Base-by-base conservation (phyloP, 805 yeast species). In the Zygosaccharomyces lentus region DNA sequence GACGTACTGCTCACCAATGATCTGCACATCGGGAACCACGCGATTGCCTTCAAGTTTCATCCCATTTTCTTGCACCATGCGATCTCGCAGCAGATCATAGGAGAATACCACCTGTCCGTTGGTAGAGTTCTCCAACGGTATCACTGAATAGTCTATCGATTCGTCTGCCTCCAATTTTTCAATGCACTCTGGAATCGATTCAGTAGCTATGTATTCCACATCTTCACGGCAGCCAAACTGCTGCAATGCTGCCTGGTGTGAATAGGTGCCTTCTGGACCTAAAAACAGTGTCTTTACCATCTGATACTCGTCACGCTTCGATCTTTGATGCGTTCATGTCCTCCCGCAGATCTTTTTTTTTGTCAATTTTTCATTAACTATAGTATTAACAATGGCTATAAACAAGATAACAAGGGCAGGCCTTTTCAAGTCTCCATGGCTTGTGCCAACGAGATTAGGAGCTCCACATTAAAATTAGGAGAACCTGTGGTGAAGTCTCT, bases 51-150 rank as follows among this genome's bases (percentile, higher is more conserved):
- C 31, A n/a, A 17, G 42, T 16, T 21, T 25, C 2, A 29, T 17
- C n/a, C 38, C 32, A 8, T 19, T 35, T n/a, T 46, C 34, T 4
- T 47, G 24, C 13, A 57, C 47, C 65, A 65, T 61, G 77, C 82
- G 77, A 58, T 85, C 89, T 51, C 96, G 70, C 25, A 91, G 69
- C 10, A 89, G 69, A 59, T 89, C 96, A 62, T 87, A 82, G 0
- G 96, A 87, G 59, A 83, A 78, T 1, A 82, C 85, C 6, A 93
- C 99, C 54, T 84, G 90, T 0, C 99, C 99, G 64, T 91, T 93
- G 1, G 97, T 84, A 2, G 97, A 89, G 68, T 91, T 91, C 58
- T 91, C 97, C 55, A 87, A 78, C 1, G 99, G 99, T 2, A 93
- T 84, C 9, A 89, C 84, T 0, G 91, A 82, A 58, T 71, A 81